These are phyloP conservation scores for Taxillus chinensis DNA, from an alignment of 164 flowering plant species.

Conservation along the genomic window DNA sequence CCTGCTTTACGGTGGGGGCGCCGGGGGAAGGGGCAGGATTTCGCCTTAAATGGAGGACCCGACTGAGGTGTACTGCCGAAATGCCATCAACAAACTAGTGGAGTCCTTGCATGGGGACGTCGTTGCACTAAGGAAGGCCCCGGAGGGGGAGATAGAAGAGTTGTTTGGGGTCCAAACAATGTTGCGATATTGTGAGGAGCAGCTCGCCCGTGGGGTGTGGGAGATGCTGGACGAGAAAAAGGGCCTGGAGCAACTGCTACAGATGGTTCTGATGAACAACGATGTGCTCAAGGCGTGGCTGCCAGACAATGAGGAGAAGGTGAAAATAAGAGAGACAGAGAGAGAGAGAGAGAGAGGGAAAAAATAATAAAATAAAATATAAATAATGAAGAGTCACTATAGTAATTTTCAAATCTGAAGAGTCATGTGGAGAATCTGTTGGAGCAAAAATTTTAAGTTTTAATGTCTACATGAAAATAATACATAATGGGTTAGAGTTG, in stretches of 20 bases:
- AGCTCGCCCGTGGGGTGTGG: conserved; percentile 43
- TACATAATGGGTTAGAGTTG: no score
- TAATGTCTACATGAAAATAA: no score
- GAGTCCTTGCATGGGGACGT: conserved; percentile 53
- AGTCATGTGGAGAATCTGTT: no score
- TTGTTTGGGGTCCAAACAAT: conserved; percentile 47
- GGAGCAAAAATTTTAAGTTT: no score
- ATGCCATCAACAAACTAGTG: conserved; percentile 63
- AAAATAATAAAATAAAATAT: no score
- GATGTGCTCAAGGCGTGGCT: conserved; percentile 78
- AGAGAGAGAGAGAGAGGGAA: conserved; percentile 15
- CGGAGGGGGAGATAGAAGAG: conserved; percentile 78
- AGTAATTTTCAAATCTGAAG: no score
- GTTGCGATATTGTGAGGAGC: conserved; percentile 55
- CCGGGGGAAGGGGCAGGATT: conserved; percentile 9
- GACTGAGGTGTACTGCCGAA: conserved; percentile 49
- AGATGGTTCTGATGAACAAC: conserved; percentile 69
- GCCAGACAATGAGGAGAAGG: conserved; percentile 57
- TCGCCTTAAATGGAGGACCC: conserved; percentile 46
- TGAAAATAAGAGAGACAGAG: no score
- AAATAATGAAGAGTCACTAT: no score
- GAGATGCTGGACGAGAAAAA: conserved; percentile 81
- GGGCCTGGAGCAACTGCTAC: conserved; percentile 73
- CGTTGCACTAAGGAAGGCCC: conserved; percentile 40
- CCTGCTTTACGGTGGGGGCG: conserved; percentile 33